A percentile compares a stretch with the other conserved stretches of the same genome.
Conservation (phyloP, 306 rosid species). For the Dryas alaskensis region DNA sequence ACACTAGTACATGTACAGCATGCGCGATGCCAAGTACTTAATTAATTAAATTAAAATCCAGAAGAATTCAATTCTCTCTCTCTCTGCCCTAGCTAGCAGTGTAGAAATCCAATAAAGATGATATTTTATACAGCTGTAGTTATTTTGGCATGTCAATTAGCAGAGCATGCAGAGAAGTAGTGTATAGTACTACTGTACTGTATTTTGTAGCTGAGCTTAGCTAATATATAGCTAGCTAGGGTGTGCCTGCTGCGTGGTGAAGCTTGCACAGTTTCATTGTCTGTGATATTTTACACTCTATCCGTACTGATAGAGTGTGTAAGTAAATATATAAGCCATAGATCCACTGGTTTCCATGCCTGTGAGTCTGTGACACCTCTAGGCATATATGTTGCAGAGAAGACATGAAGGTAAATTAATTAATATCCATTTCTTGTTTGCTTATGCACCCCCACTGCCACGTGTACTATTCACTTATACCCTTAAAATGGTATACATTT, state of each 20-base stretch:
- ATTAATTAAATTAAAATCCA: neutral
- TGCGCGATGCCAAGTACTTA: neutral
- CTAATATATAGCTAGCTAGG: too few species aligned
- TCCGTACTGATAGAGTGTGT: constrained; percentile 4
- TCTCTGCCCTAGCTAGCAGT: neutral
- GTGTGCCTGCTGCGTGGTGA: too few species aligned
- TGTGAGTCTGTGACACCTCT: neutral
- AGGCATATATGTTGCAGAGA: constrained; percentile 3
- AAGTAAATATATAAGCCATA: too few species aligned
- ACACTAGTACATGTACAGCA: neutral
- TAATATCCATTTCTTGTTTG: constrained; percentile 1
- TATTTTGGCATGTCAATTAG: constrained; percentile 29
- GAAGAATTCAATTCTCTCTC: neutral
- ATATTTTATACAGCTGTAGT: constrained; percentile 20
- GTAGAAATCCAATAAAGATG: constrained; percentile 51
- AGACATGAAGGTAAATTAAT: constrained; percentile 1
- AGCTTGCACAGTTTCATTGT: constrained; percentile 23
- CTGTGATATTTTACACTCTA: too few species aligned
- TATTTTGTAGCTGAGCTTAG: too few species aligned
- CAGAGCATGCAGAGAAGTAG: constrained; percentile 1
- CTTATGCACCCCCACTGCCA: neutral
- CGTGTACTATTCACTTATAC: neutral
- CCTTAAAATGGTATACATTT: neutral
- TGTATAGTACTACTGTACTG: too few species aligned
- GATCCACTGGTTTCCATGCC: neutral